Evolutionary conservation across 495 filamentous ascomycete species (phyloP).

Genomic region (Trypethelium eluteriae): DNA sequence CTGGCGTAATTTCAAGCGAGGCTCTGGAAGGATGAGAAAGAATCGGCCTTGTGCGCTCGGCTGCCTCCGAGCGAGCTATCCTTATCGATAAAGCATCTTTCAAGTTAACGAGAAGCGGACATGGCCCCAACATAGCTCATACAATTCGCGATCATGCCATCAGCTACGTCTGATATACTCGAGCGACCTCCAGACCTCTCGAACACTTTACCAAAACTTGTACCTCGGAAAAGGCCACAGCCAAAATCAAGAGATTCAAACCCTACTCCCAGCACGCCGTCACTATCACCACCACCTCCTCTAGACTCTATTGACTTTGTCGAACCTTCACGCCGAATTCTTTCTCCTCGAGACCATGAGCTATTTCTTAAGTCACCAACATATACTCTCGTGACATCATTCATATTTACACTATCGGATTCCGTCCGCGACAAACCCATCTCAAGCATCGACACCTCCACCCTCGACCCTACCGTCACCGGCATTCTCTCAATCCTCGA

Average conservation of each 20-base stretch:
- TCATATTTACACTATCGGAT: slow-evolving; percentile 80
- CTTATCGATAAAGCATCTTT: slow-evolving; percentile 2
- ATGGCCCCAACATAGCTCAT: no score
- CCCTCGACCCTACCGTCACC: slow-evolving; percentile 49
- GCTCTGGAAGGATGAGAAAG: neutral
- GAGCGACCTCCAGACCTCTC: slow-evolving; percentile 25
- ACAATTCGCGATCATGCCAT: slow-evolving; percentile 18
- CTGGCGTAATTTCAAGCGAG: neutral
- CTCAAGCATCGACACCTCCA: slow-evolving; percentile 50
- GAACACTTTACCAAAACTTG: slow-evolving; percentile 28
- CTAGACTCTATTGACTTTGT: slow-evolving; percentile 54
- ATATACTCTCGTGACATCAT: slow-evolving; percentile 67
- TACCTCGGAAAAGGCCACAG: slow-evolving; percentile 26
- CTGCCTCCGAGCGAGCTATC: neutral
- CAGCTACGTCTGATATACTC: slow-evolving; percentile 19
- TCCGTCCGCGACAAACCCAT: slow-evolving; percentile 68
- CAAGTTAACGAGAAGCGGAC: no score
- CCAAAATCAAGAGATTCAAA: slow-evolving; percentile 22
- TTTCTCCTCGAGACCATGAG: slow-evolving; percentile 71
- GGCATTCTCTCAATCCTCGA: slow-evolving; percentile 65
- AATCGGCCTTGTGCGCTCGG: neutral
- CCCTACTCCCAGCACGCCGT: slow-evolving; percentile 57
- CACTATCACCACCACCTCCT: slow-evolving; percentile 61
- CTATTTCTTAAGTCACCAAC: slow-evolving; percentile 73
- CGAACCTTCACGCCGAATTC: slow-evolving; percentile 65